Evolutionary conservation across 2,329 filamentous ascomycete species (phyloP).

Genomic region (Thielaviopsis musarum): DNA sequence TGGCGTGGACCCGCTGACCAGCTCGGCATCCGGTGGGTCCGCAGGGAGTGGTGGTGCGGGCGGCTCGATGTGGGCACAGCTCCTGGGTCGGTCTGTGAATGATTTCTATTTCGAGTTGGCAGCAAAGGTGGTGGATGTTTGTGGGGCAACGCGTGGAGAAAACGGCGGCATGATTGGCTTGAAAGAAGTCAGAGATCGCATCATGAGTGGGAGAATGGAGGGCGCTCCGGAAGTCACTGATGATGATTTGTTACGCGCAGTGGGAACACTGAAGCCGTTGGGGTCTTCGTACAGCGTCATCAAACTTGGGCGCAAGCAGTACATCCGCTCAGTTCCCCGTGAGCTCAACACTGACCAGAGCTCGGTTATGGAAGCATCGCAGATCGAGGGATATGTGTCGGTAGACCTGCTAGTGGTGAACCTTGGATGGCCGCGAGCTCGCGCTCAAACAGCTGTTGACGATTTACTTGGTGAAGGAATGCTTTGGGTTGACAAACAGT

Average conservation of each 20-base stretch:
- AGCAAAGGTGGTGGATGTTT: conserved; percentile 88
- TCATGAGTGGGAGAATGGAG: conserved; percentile 56
- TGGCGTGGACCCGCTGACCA: conserved; percentile 79
- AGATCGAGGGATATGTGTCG: conserved; percentile 78
- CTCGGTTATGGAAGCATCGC: conserved; percentile 77
- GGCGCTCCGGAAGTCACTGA: conserved; percentile 69
- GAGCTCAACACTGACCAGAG: conserved; percentile 92
- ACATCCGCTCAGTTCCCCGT: conserved; percentile 84
- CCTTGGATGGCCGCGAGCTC: conserved; percentile 65
- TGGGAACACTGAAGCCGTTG: conserved; percentile 71
- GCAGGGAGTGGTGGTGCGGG: conserved; percentile 27
- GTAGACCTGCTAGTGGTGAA: conserved; percentile 80
- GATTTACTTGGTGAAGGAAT: conserved; percentile 78
- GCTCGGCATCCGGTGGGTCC: conserved; percentile 18
- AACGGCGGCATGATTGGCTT: conserved; percentile 87
- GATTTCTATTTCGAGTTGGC: conserved; percentile 98
- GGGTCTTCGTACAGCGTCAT: conserved; percentile 78
- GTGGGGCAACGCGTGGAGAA: conserved; percentile 66
- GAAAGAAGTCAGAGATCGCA: conserved; percentile 58
- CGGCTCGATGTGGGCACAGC: conserved; percentile 77
- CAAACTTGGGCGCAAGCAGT: conserved; percentile 65
- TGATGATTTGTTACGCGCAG: conserved; percentile 82
- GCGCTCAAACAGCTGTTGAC: conserved; percentile 78
- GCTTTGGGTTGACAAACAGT: conserved; percentile 83
- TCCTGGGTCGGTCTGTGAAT: conserved; percentile 80